phyloP scores from a whole-genome alignment of 805 yeast genomes.

The Teunomyces kruisii region DNA sequence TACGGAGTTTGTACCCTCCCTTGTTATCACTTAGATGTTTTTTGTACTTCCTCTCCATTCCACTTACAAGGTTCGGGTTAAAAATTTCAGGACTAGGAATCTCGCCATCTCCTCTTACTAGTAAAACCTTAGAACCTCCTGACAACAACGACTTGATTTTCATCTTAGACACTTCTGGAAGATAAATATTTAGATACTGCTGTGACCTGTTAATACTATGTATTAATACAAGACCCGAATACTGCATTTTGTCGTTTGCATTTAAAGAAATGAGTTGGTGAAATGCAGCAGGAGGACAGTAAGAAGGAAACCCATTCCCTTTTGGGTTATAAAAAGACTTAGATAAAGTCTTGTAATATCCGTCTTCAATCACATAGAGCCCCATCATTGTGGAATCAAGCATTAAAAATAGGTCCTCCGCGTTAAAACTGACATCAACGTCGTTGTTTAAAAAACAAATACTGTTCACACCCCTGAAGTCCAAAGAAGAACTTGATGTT shows the following conservation, averaged over 20 bases:
- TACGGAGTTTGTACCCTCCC: conserved; percentile 1
- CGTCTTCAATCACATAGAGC: conserved; percentile 28
- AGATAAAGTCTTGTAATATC: conserved; percentile 8
- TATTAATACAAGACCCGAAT: conserved; percentile 57
- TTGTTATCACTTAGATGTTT: conserved; percentile 2
- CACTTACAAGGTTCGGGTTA: conserved; percentile 22
- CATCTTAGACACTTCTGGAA: conserved; percentile 40
- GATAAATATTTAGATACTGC: conserved; percentile 51
- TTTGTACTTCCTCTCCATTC: conserved; percentile 17
- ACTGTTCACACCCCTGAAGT: conserved; percentile 23
- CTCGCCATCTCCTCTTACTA: conserved; percentile 65
- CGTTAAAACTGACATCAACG: conserved; percentile 15
- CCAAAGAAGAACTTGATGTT: conserved; percentile 7
- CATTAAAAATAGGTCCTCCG: conserved; percentile 25
- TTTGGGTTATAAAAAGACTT: neutral
- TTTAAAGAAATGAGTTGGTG: conserved; percentile 1
- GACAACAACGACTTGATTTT: conserved; percentile 5
- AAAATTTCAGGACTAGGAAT: conserved; percentile 59
- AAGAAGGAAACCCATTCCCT: conserved; percentile 12
- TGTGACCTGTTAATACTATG: conserved; percentile 57
- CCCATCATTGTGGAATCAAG: conserved; percentile 46
- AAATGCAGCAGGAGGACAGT: conserved; percentile 17
- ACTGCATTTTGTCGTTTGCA: conserved; percentile 14
- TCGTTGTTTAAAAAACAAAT: conserved; percentile 26
- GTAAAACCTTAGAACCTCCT: conserved; percentile 32